Conservation (phyloP, 495 filamentous ascomycete species). For the Haplographium delicatum region DNA sequence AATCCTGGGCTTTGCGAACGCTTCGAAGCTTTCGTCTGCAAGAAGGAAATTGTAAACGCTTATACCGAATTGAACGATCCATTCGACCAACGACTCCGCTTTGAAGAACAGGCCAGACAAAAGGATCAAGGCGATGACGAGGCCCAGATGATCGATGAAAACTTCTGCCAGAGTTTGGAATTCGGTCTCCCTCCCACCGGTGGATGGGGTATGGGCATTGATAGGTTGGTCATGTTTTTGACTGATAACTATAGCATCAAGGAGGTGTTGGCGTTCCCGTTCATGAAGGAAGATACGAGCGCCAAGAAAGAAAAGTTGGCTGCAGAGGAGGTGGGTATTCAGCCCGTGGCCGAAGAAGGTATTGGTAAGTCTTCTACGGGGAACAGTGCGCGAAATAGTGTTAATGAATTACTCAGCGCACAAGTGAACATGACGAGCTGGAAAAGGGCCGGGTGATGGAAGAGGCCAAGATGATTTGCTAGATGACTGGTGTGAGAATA, state of each 20-base stretch:
- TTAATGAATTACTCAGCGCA: slow-evolving; percentile 13
- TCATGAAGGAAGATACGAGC: slow-evolving; percentile 40
- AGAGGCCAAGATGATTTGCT: not conserved
- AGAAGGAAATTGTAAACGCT: slow-evolving; percentile 93
- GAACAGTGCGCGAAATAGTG: too few species aligned
- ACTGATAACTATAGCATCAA: slow-evolving; percentile 94
- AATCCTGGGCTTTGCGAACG: slow-evolving; percentile 86
- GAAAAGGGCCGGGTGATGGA: not conserved
- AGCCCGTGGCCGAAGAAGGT: slow-evolving; percentile 57
- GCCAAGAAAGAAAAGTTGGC: slow-evolving; percentile 40
- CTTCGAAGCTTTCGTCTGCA: slow-evolving; percentile 96
- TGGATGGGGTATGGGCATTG: slow-evolving; percentile 97
- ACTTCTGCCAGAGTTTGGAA: slow-evolving; percentile 79
- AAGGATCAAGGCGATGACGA: slow-evolving; percentile 97
- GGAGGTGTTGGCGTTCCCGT: slow-evolving; percentile 89
- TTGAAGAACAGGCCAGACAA: slow-evolving; percentile 94
- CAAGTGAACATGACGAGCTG: slow-evolving; percentile 6
- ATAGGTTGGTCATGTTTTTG: slow-evolving; percentile 90
- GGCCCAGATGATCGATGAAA: slow-evolving; percentile 92
- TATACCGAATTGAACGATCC: slow-evolving; percentile 99
- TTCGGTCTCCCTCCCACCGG: slow-evolving; percentile 84
- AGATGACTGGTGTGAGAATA: not conserved
- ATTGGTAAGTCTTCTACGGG: slow-evolving; percentile 45
- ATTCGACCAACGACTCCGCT: slow-evolving; percentile 87
- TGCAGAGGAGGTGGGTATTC: slow-evolving; percentile 58